Conservation (phyloP, 495 filamentous ascomycete species). For the Tuber umbilicatum region DNA sequence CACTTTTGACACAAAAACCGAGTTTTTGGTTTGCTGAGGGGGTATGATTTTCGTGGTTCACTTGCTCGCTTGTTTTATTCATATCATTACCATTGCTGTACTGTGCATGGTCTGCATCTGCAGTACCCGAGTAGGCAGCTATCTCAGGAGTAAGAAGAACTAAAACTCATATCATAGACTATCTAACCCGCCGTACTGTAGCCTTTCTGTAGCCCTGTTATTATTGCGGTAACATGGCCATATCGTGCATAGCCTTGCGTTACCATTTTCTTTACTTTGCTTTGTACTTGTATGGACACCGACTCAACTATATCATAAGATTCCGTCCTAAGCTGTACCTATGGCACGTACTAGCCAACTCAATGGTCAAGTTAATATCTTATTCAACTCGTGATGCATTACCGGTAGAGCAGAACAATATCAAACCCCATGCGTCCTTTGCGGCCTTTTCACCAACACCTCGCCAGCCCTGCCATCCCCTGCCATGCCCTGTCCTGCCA, state of each 20-base stretch:
- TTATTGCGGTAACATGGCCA: neutral
- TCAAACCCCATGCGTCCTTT: neutral
- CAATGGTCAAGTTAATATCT: neutral
- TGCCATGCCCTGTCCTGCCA: neutral
- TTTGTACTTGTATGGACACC: neutral
- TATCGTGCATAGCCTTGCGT: neutral
- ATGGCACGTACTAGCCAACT: neutral
- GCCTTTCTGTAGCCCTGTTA: neutral
- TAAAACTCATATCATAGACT: neutral
- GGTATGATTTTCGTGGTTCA: neutral
- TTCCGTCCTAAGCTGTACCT: too few species aligned
- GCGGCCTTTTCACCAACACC: conserved; percentile 3
- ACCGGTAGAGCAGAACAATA: neutral
- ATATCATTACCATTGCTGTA: neutral
- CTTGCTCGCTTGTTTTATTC: neutral
- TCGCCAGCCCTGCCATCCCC: neutral
- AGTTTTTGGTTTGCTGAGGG: neutral
- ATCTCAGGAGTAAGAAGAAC: neutral
- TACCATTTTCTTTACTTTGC: neutral
- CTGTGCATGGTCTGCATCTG: neutral
- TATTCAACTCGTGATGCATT: neutral
- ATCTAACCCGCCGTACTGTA: neutral
- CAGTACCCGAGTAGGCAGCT: neutral
- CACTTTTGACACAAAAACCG: neutral
- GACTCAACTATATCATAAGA: neutral